A percentile compares a stretch with the other conserved stretches of the same genome.
phyloP scores from a whole-genome alignment of 75 land plant genomes.

The Cupressus sempervirens region DNA sequence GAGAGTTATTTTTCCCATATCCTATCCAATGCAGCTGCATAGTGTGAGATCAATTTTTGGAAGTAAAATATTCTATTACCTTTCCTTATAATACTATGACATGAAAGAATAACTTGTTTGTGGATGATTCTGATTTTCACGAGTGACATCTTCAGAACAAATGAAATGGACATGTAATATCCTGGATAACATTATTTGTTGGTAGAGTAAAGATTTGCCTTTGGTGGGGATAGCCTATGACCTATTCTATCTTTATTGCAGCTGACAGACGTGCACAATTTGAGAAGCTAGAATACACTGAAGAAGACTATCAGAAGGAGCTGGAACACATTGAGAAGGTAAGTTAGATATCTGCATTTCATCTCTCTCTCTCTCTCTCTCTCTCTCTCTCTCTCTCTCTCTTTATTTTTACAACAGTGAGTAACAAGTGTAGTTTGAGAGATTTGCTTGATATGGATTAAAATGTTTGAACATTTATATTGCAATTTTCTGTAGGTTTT shows the following conservation, averaged over 20 bases:
- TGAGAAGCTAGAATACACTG: constrained; percentile 86
- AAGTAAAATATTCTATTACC: background rate
- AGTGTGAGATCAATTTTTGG: background rate
- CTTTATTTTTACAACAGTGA: background rate
- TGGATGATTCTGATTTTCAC: background rate
- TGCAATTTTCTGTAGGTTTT: constrained; percentile 55
- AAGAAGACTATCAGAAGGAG: constrained; percentile 91
- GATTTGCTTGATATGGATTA: constrained; percentile 2
- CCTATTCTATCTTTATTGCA: constrained; percentile 33
- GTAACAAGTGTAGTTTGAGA: background rate
- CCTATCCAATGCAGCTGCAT: background rate
- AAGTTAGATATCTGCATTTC: background rate
- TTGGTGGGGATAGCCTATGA: background rate
- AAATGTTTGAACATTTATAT: background rate
- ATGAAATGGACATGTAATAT: constrained; percentile 2
- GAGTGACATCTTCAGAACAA: background rate
- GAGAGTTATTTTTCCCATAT: background rate
- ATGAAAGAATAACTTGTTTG: background rate
- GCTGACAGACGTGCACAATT: constrained; percentile 99
- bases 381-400: too few species aligned
- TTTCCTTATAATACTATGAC: background rate
- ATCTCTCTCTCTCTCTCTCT: too few species aligned
- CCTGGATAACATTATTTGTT: constrained; percentile 1
- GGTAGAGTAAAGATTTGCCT: background rate
- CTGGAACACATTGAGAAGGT: constrained; percentile 98